Conservation (phyloP, 441 rosid genomes). For the Pelargonium australe region DNA sequence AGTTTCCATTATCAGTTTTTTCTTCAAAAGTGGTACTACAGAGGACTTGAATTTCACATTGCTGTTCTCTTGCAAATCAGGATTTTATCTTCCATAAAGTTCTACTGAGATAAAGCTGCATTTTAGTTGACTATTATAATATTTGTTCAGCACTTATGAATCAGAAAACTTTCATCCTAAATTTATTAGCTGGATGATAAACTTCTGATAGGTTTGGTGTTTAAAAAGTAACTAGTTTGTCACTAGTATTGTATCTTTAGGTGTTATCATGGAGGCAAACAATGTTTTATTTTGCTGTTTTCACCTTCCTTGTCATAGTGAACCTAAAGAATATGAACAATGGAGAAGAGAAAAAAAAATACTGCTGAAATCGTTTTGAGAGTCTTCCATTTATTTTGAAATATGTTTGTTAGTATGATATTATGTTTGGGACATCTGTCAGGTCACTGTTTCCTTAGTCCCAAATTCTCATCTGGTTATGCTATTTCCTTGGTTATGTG, state of each 20-base stretch:
- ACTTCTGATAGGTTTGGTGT: background rate
- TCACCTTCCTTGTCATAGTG: background rate
- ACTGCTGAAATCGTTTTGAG: background rate
- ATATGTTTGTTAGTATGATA: background rate
- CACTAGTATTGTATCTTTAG: background rate
- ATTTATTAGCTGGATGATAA: background rate
- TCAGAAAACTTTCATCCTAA: background rate
- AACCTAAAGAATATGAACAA: background rate
- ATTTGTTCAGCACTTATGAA: background rate
- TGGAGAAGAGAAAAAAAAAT: background rate
- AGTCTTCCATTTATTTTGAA: background rate
- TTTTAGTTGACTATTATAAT: background rate
- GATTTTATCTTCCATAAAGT: background rate
- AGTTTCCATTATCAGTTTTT: background rate
- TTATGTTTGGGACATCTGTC: slow-evolving; percentile 1
- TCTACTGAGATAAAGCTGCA: background rate
- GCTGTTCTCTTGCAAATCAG: background rate
- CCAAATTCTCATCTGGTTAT: background rate
- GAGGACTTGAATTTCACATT: background rate
- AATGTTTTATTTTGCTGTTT: background rate
- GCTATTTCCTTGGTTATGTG: background rate
- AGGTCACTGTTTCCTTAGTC: slow-evolving; percentile 1
- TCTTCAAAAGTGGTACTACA: background rate
- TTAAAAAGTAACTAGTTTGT: background rate
- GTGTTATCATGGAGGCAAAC: background rate